A percentile compares a stretch with the other conserved stretches of the same genome.
These are phyloP conservation scores for Mortierella polycephala DNA, from an alignment of 371 early-diverging fungal genomes.

Conservation along the genomic window DNA sequence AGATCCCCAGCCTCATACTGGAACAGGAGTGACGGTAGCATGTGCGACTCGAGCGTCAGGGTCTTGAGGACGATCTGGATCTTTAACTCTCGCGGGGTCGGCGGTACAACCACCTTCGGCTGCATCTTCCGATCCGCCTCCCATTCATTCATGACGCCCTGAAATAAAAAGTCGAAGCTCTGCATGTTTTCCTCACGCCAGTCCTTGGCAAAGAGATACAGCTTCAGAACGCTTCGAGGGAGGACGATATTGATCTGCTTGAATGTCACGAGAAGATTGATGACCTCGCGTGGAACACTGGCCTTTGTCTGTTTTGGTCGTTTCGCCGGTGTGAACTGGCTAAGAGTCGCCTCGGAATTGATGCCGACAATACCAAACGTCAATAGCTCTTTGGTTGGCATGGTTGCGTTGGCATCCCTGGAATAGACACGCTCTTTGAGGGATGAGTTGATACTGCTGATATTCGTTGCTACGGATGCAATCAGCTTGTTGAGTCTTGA, in stretches of 20 bases:
- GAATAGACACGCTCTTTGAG: slow-evolving; percentile 45
- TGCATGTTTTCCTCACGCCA: slow-evolving; percentile 84
- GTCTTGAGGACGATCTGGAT: slow-evolving; percentile 72
- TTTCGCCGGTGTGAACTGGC: slow-evolving; percentile 47
- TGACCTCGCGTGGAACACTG: slow-evolving; percentile 57
- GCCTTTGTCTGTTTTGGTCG: slow-evolving; percentile 38
- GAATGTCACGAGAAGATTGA: slow-evolving; percentile 69
- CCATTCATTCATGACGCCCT: slow-evolving; percentile 76
- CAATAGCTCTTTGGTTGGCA: slow-evolving; percentile 32
- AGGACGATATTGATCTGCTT: slow-evolving; percentile 67
- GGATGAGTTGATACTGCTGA: slow-evolving; percentile 49
- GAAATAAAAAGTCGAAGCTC: slow-evolving; percentile 78
- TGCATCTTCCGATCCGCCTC: slow-evolving; percentile 64
- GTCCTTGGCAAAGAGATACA: slow-evolving; percentile 83
- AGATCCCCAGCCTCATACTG: slow-evolving; percentile 70
- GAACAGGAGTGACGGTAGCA: slow-evolving; percentile 73
- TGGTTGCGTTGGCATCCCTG: slow-evolving; percentile 15
- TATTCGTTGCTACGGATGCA: slow-evolving; percentile 45
- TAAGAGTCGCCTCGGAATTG: slow-evolving; percentile 49
- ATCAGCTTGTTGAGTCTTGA: slow-evolving; percentile 45
- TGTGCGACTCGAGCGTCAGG: slow-evolving; percentile 69
- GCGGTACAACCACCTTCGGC: slow-evolving; percentile 25
- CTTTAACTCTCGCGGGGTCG: slow-evolving; percentile 61
- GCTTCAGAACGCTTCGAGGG: slow-evolving; percentile 79
- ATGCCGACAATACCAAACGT: slow-evolving; percentile 50